phyloP scores from a whole-genome alignment of 495 filamentous ascomycete species.

The Emericellopsis terricola region DNA sequence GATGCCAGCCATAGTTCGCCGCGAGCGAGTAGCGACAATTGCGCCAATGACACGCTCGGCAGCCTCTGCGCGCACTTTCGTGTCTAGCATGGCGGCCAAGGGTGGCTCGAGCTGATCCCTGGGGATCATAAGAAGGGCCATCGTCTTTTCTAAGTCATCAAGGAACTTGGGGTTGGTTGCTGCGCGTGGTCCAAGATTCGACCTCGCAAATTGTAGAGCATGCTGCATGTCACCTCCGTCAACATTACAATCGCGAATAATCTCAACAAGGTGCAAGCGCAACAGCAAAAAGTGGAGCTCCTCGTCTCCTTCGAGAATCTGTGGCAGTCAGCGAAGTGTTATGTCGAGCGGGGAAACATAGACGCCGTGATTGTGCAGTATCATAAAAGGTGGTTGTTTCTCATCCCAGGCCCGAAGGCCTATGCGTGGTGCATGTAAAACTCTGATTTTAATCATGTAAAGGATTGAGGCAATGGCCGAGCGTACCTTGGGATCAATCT shows the following conservation, averaged over 20 bases:
- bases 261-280: slow-evolving; percentile 76
- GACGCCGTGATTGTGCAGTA: too few species aligned
- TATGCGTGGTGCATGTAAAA: slow-evolving; percentile 99
- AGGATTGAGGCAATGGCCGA: background rate
- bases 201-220: slow-evolving; percentile 73
- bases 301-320: slow-evolving; percentile 78
- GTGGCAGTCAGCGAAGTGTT: slow-evolving; percentile 11
- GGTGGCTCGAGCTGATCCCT: slow-evolving; percentile 51
- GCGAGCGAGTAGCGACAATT: slow-evolving; percentile 52
- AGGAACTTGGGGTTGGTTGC: slow-evolving; percentile 67
- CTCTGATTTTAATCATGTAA: slow-evolving; percentile 68
- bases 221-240: slow-evolving; percentile 58
- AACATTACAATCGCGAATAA: slow-evolving; percentile 61
- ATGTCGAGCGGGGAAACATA: slow-evolving; percentile 5
- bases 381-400: slow-evolving; percentile 37
- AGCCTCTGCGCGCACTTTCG: slow-evolving; percentile 64
- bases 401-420: slow-evolving; percentile 74
- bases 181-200: slow-evolving; percentile 72
- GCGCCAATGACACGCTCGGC: slow-evolving; percentile 76
- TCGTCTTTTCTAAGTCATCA: slow-evolving; percentile 77
- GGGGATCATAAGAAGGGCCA: slow-evolving; percentile 81
- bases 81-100: slow-evolving; percentile 56
- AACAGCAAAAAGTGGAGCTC: slow-evolving; percentile 82
- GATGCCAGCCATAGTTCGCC: slow-evolving; percentile 62
- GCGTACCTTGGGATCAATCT: slow-evolving; percentile 78